Percentiles rank a stretch among this genome's conserved stretches.
Conservation (phyloP, 805 yeast species). For the Yarrowia divulgata region DNA sequence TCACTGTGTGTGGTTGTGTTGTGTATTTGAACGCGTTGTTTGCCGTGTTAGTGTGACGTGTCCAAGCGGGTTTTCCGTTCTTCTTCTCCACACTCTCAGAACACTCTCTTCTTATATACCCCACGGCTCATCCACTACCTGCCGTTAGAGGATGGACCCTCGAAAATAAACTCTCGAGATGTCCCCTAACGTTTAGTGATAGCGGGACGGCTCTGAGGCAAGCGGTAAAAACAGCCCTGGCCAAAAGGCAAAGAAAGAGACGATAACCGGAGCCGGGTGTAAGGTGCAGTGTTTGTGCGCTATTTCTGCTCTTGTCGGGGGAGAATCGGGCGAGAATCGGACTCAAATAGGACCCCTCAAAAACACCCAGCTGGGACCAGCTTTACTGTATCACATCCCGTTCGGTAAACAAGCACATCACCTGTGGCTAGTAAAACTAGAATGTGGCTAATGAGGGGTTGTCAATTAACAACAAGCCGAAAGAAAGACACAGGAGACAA, state of each 20-base stretch:
- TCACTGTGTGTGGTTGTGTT: conserved; percentile 7
- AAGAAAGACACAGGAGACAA: too few species aligned
- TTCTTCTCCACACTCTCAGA: neutral
- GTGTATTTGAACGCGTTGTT: neutral
- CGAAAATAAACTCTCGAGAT: conserved; percentile 26
- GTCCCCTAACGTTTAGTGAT: conserved; percentile 40
- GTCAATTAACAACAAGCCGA: neutral
- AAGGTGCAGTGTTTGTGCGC: too few species aligned
- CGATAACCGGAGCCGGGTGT: neutral
- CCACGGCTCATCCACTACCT: conserved; percentile 33
- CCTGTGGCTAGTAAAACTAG: neutral
- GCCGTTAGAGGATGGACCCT: conserved; percentile 28
- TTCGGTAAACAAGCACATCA: neutral
- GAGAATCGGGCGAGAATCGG: too few species aligned
- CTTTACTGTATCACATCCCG: too few species aligned
- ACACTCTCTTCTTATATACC: conserved; percentile 19
- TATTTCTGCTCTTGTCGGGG: too few species aligned
- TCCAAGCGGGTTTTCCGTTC: neutral
- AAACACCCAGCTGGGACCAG: too few species aligned
- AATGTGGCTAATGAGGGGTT: conserved; percentile 5
- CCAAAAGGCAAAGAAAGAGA: conserved; percentile 1
- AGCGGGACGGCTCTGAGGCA: conserved; percentile 32
- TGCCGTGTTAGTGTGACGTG: neutral
- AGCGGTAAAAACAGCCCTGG: conserved; percentile 25
- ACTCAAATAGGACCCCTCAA: too few species aligned